These are phyloP conservation scores for Cladophialophora yegresii DNA, from an alignment of 2,329 filamentous ascomycete species.

Conservation along the genomic window DNA sequence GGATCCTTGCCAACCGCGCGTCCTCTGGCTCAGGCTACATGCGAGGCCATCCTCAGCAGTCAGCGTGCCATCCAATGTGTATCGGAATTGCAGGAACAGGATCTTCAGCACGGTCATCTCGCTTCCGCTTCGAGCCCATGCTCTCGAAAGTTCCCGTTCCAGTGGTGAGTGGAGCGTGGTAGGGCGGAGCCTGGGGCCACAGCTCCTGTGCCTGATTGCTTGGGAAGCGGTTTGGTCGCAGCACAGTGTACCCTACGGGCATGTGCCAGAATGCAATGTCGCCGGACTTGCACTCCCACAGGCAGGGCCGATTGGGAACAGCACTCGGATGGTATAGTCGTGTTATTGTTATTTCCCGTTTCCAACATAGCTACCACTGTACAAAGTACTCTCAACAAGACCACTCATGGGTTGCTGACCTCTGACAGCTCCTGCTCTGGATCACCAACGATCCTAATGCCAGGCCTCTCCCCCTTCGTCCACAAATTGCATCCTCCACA, in stretches of 20 bases:
- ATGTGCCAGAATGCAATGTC: background rate
- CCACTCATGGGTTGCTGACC: background rate
- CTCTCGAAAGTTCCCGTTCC: conserved; percentile 14
- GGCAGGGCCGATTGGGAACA: background rate
- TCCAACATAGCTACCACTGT: conserved; percentile 21
- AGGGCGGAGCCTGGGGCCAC: background rate
- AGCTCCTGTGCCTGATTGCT: background rate
- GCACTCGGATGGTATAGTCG: background rate
- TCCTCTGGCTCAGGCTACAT: conserved; percentile 21
- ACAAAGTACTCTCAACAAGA: conserved; percentile 1
- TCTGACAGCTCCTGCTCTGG: background rate
- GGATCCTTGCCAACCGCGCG: background rate
- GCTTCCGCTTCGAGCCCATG: conserved; percentile 9
- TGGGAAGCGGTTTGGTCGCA: background rate
- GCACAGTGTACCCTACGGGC: no score
- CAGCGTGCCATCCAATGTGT: conserved; percentile 15
- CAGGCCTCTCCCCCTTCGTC: conserved; percentile 4
- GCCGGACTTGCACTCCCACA: background rate
- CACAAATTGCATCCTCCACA: conserved; percentile 27
- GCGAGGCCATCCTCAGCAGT: conserved; percentile 5
- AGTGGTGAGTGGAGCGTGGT: background rate
- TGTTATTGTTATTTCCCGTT: conserved; percentile 14
- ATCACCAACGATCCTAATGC: background rate
- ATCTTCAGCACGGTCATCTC: conserved; percentile 15
- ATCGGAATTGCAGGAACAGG: conserved; percentile 7